Percentiles rank a stretch among this genome's conserved stretches.
These are phyloP conservation scores for Bolboschoenus planiculmis DNA, from an alignment of 176 grass and related monocot genomes.

Conservation along the genomic window DNA sequence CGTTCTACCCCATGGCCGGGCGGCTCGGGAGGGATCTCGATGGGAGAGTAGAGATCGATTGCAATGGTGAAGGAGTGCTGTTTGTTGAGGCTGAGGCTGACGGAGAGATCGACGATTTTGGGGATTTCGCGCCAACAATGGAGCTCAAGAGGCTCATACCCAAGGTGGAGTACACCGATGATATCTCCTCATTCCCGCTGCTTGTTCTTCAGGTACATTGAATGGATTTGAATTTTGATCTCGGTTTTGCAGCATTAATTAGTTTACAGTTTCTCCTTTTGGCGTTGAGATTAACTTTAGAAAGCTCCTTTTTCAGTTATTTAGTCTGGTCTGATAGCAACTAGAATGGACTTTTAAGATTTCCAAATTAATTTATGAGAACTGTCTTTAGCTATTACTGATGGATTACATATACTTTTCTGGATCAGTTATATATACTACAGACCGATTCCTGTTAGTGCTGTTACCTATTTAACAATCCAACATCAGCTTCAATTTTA, in stretches of 20 bases:
- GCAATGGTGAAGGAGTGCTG: conserved; percentile 61
- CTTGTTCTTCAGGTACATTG: conserved; percentile 68
- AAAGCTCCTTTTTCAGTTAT: background rate
- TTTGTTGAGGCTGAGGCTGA: conserved; percentile 86
- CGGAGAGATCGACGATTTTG: conserved; percentile 53
- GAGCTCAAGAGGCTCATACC: conserved; percentile 81
- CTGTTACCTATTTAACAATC: too few relatives aligned
- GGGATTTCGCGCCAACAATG: conserved; percentile 90
- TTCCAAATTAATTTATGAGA: background rate
- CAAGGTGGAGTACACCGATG: conserved; percentile 63
- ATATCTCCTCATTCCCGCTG: conserved; percentile 73
- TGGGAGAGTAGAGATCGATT: conserved; percentile 83
- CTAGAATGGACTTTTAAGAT: background rate
- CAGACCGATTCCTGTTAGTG: too few relatives aligned
- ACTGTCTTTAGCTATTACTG: background rate
- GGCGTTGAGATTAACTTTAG: background rate
- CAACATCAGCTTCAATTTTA: too few relatives aligned
- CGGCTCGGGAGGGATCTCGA: conserved; percentile 69
- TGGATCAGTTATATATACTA: background rate
- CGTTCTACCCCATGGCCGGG: conserved; percentile 89
- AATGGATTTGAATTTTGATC: background rate
- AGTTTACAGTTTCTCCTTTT: background rate
- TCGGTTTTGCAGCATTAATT: background rate
- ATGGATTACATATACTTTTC: background rate
- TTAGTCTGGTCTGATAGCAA: background rate